phyloP scores from a whole-genome alignment of 331 rosid species.

The Rhamnella rubrinervis region DNA sequence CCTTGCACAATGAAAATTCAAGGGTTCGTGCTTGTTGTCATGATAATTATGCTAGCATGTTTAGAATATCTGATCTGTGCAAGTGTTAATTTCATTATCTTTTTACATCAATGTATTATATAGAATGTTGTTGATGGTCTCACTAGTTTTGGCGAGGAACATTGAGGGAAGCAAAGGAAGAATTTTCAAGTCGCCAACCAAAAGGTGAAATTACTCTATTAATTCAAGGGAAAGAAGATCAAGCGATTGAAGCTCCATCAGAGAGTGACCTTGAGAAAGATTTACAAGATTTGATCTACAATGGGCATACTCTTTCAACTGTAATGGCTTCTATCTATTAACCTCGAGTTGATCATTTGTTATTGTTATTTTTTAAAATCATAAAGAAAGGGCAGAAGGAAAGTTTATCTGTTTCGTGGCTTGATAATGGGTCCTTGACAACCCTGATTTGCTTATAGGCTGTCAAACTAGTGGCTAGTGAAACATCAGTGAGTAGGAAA shows the following conservation, averaged over 20 bases:
- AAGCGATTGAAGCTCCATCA: constrained; percentile 62
- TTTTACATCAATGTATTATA: background rate
- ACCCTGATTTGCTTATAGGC: constrained; percentile 55
- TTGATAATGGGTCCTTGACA: constrained; percentile 1
- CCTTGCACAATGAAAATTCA: background rate
- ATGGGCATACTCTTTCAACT: constrained; percentile 75
- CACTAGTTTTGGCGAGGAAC: constrained; percentile 94
- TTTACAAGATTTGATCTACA: constrained; percentile 62
- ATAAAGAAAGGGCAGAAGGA: background rate
- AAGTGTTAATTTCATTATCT: background rate
- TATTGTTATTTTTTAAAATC: background rate
- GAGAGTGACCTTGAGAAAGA: constrained; percentile 70
- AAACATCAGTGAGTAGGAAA: constrained; percentile 65
- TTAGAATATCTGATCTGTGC: background rate
- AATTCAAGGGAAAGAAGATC: constrained; percentile 56
- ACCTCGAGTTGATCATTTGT: background rate
- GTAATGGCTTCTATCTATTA: constrained; percentile 43
- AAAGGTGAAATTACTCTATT: constrained; percentile 89
- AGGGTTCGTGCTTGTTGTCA: background rate
- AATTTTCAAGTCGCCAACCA: constrained; percentile 52
- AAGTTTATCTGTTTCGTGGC: no score
- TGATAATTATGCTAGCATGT: background rate
- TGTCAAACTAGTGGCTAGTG: constrained; percentile 74
- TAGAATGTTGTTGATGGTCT: constrained; percentile 23
- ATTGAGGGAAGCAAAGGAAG: constrained; percentile 66